Conservation (phyloP, 345 rosid species). For the Eucalyptus cladocalyx region DNA sequence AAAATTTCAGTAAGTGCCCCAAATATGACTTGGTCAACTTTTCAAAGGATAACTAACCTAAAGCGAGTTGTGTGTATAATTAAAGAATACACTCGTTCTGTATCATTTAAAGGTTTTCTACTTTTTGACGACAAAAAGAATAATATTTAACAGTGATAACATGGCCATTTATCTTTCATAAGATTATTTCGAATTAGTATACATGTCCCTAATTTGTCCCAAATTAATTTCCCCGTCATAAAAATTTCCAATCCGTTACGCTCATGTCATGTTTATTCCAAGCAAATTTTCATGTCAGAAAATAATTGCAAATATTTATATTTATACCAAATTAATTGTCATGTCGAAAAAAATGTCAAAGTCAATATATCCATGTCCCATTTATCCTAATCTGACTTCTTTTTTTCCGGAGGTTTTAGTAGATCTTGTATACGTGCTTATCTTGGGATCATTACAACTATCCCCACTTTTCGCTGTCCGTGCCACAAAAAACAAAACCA, state of each 20-base stretch:
- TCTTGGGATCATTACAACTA: not conserved
- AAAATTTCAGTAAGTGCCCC: not conserved
- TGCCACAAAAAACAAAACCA: not conserved
- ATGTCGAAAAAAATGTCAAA: not conserved
- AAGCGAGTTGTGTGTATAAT: not conserved
- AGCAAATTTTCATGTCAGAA: not conserved
- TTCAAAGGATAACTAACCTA: not conserved
- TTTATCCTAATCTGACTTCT: not conserved
- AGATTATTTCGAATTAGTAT: not conserved
- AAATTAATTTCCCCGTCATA: fast-evolving
- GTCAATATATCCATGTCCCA: too few relatives aligned
- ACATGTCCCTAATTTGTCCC: not conserved
- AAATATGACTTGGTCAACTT: not conserved
- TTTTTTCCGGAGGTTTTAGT: not conserved
- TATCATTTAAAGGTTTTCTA: not conserved
- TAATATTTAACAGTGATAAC: not conserved
- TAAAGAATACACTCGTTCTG: not conserved
- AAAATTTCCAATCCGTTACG: not conserved
- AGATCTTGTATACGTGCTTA: not conserved
- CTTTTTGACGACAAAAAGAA: not conserved
- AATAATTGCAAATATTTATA: not conserved
- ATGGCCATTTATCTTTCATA: not conserved
- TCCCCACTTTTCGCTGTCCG: not conserved
- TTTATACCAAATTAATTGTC: not conserved
- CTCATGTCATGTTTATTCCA: not conserved